Evolutionary conservation across 768 basidiomycete species (phyloP).

Genomic region (Agrocybe praecox): DNA sequence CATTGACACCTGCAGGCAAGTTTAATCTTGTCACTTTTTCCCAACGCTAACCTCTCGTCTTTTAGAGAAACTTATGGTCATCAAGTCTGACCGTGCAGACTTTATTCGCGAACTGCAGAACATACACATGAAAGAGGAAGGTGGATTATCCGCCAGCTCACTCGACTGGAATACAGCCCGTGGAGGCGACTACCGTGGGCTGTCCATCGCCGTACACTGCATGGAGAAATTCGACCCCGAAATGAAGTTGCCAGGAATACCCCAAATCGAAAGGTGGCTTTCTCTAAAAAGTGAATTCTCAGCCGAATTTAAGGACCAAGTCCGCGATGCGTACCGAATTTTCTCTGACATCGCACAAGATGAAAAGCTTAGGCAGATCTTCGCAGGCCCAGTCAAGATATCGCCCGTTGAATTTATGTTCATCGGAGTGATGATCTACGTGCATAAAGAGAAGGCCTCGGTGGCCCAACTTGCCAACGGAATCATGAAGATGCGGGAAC

Average conservation of each 20-base stretch:
- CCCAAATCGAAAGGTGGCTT: slow-evolving; percentile 56
- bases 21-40: not conserved
- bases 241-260: slow-evolving; percentile 14
- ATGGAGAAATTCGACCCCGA: slow-evolving; percentile 41
- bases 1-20: slow-evolving; percentile 68
- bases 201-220: slow-evolving; percentile 54
- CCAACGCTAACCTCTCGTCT: not conserved
- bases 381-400: slow-evolving; percentile 49
- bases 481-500: slow-evolving; percentile 52
- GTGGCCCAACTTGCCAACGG: slow-evolving; percentile 42
- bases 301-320: slow-evolving; percentile 27
- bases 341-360: slow-evolving; percentile 49
- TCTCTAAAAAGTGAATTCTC: slow-evolving; percentile 30
- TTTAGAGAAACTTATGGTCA: slow-evolving; percentile 70
- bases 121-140: slow-evolving; percentile 43
- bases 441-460: slow-evolving; percentile 42
- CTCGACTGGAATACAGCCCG: slow-evolving; percentile 52
- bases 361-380: slow-evolving; percentile 30
- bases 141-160: slow-evolving; percentile 31
- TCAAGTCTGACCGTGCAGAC: slow-evolving; percentile 53
- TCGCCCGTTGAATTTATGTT: slow-evolving; percentile 72
- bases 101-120: slow-evolving; percentile 62
- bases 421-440: slow-evolving; percentile 54
- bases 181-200: slow-evolving; percentile 61
- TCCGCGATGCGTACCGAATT: slow-evolving; percentile 46